Evolutionary conservation across 306 rosid genomes (phyloP), one percentile per base, ranked within the genome.

Genomic region (Parietaria judaica): DNA sequence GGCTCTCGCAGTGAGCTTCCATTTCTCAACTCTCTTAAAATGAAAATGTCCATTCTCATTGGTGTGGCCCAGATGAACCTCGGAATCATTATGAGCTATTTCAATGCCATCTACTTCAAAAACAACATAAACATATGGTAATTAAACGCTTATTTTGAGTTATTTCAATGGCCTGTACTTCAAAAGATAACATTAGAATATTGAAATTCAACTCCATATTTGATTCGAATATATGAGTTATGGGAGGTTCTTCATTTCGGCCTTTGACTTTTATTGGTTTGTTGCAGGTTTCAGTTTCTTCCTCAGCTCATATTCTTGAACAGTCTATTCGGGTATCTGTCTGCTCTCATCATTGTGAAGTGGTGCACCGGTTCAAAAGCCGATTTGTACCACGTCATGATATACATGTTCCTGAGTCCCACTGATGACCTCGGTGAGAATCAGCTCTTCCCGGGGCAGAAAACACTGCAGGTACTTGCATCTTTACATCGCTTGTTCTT

Each of bases 61-160:
- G 99, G 99, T 53, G 96, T 92, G 57, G 86, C 89, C 52, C 99
- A 92, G 67, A 92, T 92, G 99, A 88, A 92, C 79, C 99, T 92
- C 56, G 99, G 99, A 75, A 88, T 92, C 53, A 45, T 92, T 34
- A 39, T 92, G 69, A 92, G 99, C 80, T 92, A 58, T 78, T 88
- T 72, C 80, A 94, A 94, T 71, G 99, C 90, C 60, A 57, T 0
- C 67, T 94, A 86, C 82, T 94, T 94, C 51, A 39, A 60, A 68
- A 94, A 80, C 76, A 60, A 54, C 7, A 52, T 94, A 55, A 94
- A 94, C 56, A 65, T 81, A 52, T 94, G 99, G 99, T 94, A 81
- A 80, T 2, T 23, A 23, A 23, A 23, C 31, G 1, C 31, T 23
- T 23, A 23, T 23, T 23, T 23, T 23, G 31, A 23, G 1, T 23